Conservation (phyloP, 768 basidiomycete species). For the Termitomyces sp. region DNA sequence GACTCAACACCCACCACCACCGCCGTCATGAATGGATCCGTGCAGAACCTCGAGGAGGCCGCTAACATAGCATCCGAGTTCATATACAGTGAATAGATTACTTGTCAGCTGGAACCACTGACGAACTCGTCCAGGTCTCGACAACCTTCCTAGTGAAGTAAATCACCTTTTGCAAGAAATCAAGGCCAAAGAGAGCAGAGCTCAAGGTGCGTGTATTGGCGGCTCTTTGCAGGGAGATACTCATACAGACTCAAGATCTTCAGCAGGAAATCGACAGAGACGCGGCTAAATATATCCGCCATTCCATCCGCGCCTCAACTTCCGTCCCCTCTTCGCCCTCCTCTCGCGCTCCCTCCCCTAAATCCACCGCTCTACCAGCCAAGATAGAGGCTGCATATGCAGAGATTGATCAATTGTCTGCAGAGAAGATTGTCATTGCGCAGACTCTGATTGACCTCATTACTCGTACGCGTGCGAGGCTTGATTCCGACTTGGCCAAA, state of each 20-base stretch:
- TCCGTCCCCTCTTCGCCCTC: constrained; percentile 26
- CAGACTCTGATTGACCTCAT: constrained; percentile 50
- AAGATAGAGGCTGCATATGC: constrained; percentile 46
- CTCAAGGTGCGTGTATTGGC: constrained; percentile 34
- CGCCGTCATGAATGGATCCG: constrained; percentile 30
- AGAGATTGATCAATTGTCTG: constrained; percentile 43
- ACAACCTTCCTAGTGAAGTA: constrained; percentile 55
- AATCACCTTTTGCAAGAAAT: constrained; percentile 54
- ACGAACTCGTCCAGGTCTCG: constrained; percentile 36
- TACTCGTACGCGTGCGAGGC: constrained; percentile 42
- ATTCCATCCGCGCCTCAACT: constrained; percentile 35
- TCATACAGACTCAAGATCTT: constrained; percentile 33
- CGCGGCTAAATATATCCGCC: constrained; percentile 48
- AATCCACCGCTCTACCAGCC: constrained; percentile 35
- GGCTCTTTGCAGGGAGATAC: not conserved
- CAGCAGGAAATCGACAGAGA: constrained; percentile 52
- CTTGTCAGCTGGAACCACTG: not conserved
- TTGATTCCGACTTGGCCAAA: constrained; percentile 49
- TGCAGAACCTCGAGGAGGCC: constrained; percentile 52
- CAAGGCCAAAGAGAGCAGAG: constrained; percentile 41
- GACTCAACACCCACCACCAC: constrained; percentile 11
- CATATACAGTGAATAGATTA: constrained; percentile 45
- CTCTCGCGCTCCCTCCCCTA: constrained; percentile 37
- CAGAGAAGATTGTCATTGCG: constrained; percentile 47
- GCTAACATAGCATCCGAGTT: constrained; percentile 54